These are phyloP conservation scores for Aspergillus intermedius DNA, from an alignment of 2,329 filamentous ascomycete genomes.

Conservation along the genomic window DNA sequence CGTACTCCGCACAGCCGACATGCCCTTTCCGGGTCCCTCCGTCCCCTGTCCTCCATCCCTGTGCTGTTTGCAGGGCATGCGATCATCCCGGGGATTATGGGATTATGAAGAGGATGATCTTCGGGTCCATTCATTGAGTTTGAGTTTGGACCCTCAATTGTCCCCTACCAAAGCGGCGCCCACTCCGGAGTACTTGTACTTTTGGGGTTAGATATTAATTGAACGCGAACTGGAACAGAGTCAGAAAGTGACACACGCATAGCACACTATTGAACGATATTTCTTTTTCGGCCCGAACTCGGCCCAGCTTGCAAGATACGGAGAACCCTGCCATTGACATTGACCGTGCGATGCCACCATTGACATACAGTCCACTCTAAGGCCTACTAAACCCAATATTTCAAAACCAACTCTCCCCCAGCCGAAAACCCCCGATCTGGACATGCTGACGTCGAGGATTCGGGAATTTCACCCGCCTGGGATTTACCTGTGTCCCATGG, in stretches of 20 bases:
- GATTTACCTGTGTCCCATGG: neutral
- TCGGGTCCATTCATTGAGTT: neutral
- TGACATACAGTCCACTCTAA: neutral
- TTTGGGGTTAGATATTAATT: neutral
- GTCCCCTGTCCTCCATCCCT: neutral
- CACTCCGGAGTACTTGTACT: neutral
- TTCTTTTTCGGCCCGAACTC: neutral
- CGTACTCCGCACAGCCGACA: too few relatives aligned
- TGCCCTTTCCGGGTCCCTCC: too few relatives aligned
- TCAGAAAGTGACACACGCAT: neutral
- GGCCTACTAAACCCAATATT: neutral
- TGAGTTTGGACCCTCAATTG: neutral
- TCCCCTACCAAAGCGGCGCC: neutral
- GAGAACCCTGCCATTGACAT: neutral
- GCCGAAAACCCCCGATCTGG: neutral
- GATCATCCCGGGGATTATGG: neutral
- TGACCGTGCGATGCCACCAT: neutral
- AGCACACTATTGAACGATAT: neutral
- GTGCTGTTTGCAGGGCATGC: neutral
- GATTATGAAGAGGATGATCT: neutral
- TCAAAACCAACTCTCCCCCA: neutral
- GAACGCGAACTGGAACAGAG: neutral
- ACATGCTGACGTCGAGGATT: neutral
- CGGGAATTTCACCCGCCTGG: neutral
- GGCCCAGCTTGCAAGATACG: neutral